phyloP scores from a whole-genome alignment of 345 rosid genomes.

The Hibiscus trionum region DNA sequence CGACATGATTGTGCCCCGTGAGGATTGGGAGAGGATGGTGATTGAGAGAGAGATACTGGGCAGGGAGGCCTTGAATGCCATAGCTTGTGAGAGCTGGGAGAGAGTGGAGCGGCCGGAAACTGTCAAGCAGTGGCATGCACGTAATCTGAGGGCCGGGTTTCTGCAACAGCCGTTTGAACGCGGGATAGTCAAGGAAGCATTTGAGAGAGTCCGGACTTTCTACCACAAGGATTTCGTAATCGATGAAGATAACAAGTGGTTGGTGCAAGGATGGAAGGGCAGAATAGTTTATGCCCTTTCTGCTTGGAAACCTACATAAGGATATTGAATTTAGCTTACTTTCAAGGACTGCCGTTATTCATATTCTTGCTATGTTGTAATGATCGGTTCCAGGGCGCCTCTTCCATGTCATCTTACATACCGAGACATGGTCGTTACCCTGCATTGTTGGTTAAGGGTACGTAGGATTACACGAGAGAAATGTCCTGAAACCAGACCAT shows the following conservation, averaged over 20 bases:
- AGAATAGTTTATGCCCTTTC: constrained; percentile 67
- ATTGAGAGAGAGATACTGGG: constrained; percentile 71
- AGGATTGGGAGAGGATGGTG: constrained; percentile 61
- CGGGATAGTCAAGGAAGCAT: constrained; percentile 34
- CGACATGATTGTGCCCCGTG: constrained; percentile 69
- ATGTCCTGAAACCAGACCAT: not conserved
- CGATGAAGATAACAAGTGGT: constrained; percentile 66
- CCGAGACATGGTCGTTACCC: not conserved
- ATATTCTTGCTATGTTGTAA: not conserved
- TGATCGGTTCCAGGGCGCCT: not conserved
- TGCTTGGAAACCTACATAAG: constrained; percentile 63
- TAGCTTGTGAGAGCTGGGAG: constrained; percentile 89
- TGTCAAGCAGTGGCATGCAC: constrained; percentile 84
- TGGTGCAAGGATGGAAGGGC: constrained; percentile 96
- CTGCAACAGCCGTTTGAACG: constrained; percentile 51
- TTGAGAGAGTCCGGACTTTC: constrained; percentile 27
- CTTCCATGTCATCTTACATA: not conserved
- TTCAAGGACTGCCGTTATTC: not conserved
- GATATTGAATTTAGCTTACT: constrained; percentile 4
- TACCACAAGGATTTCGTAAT: constrained; percentile 81
- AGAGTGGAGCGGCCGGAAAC: constrained; percentile 96
- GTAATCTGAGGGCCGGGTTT: constrained; percentile 73
- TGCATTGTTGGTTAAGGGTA: not conserved
- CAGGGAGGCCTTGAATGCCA: constrained; percentile 72
- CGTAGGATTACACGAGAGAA: not conserved